Evolutionary conservation across 345 rosid species (phyloP).

Genomic region (Ricinus communis): DNA sequence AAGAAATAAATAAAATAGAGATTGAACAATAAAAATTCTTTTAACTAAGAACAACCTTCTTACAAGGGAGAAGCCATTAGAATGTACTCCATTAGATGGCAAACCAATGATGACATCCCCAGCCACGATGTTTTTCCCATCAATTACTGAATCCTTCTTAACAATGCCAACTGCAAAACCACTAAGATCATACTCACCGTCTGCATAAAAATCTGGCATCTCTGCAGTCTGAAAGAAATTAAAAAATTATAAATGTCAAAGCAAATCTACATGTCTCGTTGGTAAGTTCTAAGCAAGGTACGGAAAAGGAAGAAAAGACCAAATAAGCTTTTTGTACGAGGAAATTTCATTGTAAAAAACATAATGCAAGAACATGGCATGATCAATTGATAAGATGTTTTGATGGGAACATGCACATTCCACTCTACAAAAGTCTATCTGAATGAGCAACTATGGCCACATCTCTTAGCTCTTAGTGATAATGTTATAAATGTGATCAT

Average conservation of each 20-base stretch:
- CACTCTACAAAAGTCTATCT: neutral
- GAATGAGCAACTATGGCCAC: neutral
- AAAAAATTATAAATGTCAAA: neutral
- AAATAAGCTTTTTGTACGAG: neutral
- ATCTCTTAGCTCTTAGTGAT: neutral
- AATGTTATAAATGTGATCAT: neutral
- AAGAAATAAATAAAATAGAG: too few relatives aligned
- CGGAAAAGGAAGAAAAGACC: neutral
- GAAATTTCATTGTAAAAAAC: neutral
- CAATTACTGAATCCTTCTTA: constrained; percentile 70
- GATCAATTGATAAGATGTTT: neutral
- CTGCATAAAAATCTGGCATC: constrained; percentile 89
- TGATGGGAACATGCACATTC: neutral
- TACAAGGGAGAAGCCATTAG: constrained; percentile 91
- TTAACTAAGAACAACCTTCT: constrained; percentile 50
- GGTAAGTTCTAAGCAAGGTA: neutral
- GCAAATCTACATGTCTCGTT: neutral
- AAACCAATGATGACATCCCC: constrained; percentile 85
- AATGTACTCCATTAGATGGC: constrained; percentile 93
- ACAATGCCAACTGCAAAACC: constrained; percentile 94
- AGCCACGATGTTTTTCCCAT: constrained; percentile 73
- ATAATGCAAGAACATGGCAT: neutral
- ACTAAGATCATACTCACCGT: constrained; percentile 86
- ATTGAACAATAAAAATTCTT: neutral
- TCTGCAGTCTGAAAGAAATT: constrained; percentile 71